These are phyloP conservation scores for Arctium lappa DNA, from an alignment of 129 eudicot genomes.

Conservation along the genomic window DNA sequence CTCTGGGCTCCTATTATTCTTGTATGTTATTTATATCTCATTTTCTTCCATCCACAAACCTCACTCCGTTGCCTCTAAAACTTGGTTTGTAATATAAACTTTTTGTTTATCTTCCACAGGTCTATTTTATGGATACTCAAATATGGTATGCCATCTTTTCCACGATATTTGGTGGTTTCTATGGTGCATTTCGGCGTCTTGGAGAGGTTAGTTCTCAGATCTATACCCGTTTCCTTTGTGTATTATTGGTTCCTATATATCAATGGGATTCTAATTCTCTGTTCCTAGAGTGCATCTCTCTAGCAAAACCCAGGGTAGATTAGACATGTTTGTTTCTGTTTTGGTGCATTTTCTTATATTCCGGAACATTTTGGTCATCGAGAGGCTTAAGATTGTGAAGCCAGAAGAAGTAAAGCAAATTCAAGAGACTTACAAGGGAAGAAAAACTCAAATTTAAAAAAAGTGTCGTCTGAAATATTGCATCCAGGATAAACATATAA, in stretches of 20 bases:
- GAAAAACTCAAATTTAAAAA: background rate
- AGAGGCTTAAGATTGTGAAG: background rate
- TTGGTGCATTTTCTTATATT: background rate
- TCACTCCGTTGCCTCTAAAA: background rate
- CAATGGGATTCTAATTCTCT: background rate
- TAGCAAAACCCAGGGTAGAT: background rate
- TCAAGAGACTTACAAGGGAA: background rate
- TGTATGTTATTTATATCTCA: conserved; percentile 39
- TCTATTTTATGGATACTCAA: conserved; percentile 94
- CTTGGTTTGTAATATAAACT: conserved; percentile 10
- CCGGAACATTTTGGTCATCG: background rate
- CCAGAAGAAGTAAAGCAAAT: background rate
- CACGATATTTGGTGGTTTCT: conserved; percentile 85
- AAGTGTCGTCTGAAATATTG: background rate
- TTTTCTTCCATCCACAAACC: background rate
- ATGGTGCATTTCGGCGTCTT: conserved; percentile 93
- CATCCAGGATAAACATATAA: background rate
- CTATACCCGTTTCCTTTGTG: background rate
- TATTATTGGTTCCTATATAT: background rate
- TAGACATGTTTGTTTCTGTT: background rate
- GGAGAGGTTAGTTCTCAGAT: conserved; percentile 67
- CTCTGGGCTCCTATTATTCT: conserved; percentile 92
- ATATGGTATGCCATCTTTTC: conserved; percentile 98
- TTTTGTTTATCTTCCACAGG: conserved; percentile 41
- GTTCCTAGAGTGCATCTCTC: background rate